A percentile compares a stretch with the other conserved stretches of the same genome.
Evolutionary conservation across 306 rosid species (phyloP).

Genomic region (Lotus japonicus): DNA sequence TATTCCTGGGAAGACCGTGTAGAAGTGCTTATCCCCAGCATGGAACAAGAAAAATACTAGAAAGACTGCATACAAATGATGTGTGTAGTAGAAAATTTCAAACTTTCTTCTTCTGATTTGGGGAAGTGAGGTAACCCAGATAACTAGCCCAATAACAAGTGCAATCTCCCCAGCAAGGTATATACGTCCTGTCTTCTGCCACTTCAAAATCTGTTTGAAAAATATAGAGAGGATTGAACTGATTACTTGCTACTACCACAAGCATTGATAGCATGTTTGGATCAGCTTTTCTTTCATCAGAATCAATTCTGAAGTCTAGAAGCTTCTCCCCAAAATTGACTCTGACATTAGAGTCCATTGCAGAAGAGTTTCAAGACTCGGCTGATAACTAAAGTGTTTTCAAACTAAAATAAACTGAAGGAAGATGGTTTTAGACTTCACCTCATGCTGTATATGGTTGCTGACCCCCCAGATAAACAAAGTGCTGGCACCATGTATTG

Average conservation of each 20-base stretch:
- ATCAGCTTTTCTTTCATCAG: too few relatives aligned
- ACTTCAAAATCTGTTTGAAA: constrained; percentile 62
- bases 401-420: neutral
- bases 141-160: constrained; percentile 52
- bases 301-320: too few relatives aligned
- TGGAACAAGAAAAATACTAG: constrained; percentile 86
- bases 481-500: constrained; percentile 78
- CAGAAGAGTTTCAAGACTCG: neutral
- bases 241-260: neutral
- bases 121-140: constrained; percentile 84
- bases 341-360: too few relatives aligned
- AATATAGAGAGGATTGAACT: constrained; percentile 5
- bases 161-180: constrained; percentile 79
- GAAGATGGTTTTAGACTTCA: constrained; percentile 17
- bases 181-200: constrained; percentile 83
- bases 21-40: constrained; percentile 86
- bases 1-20: constrained; percentile 65
- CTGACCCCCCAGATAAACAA: constrained; percentile 75
- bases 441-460: constrained; percentile 71
- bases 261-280: neutral
- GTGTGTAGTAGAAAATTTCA: constrained; percentile 81
- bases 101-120: constrained; percentile 72
- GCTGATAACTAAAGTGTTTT: neutral
- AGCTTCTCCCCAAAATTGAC: too few relatives aligned
- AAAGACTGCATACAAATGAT: constrained; percentile 72